phyloP scores from a whole-genome alignment of 2,329 filamentous ascomycete genomes.

The Ophiostoma quercus region DNA sequence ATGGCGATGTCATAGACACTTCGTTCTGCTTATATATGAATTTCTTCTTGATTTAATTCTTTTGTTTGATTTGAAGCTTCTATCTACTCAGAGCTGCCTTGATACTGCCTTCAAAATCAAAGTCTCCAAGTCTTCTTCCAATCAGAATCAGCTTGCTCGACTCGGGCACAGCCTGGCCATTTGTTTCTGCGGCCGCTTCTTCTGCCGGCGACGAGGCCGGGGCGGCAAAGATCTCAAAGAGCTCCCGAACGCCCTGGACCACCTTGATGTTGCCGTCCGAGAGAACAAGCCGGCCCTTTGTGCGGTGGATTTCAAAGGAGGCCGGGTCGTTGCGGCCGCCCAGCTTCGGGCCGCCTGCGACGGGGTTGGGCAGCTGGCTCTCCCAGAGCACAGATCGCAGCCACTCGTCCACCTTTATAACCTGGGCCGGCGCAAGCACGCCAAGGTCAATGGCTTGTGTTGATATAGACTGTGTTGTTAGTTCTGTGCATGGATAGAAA shows the following conservation, averaged over 20 bases:
- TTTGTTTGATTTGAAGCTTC: neutral
- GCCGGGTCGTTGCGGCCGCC: slow-evolving; percentile 28
- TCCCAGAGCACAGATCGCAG: slow-evolving; percentile 83
- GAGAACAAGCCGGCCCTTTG: slow-evolving; percentile 73
- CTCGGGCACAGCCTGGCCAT: slow-evolving; percentile 24
- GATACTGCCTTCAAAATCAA: slow-evolving; percentile 47
- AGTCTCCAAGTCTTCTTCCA: slow-evolving; percentile 49
- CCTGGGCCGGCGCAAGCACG: slow-evolving; percentile 49
- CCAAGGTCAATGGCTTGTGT: slow-evolving; percentile 70
- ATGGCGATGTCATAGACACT: neutral
- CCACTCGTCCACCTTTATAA: slow-evolving; percentile 70
- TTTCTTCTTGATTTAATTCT: neutral
- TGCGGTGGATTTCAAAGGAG: slow-evolving; percentile 74
- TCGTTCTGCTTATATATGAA: neutral
- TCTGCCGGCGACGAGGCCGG: slow-evolving; percentile 32
- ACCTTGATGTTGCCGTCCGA: slow-evolving; percentile 63
- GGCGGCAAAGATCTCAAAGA: slow-evolving; percentile 83
- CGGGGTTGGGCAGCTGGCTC: slow-evolving; percentile 48
- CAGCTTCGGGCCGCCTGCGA: neutral
- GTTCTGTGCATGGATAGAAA: neutral
- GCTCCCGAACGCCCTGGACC: slow-evolving; percentile 84
- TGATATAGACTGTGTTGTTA: slow-evolving; percentile 63
- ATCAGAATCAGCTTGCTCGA: slow-evolving; percentile 60
- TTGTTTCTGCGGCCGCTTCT: slow-evolving; percentile 28
- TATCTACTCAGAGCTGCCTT: slow-evolving; percentile 21